phyloP scores from a whole-genome alignment of 306 rosid genomes.

The Crataegus laevigata region DNA sequence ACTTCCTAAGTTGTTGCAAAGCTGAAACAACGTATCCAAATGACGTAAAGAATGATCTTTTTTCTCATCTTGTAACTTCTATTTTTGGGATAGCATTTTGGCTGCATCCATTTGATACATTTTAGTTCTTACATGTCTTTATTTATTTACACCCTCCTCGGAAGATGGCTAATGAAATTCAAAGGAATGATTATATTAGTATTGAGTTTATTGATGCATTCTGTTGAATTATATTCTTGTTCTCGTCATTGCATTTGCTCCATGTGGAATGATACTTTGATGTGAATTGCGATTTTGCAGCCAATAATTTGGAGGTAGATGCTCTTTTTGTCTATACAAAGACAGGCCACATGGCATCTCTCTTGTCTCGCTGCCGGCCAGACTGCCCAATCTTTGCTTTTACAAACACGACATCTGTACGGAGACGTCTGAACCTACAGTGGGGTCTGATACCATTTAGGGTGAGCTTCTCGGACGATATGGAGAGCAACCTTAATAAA shows the following conservation, averaged over 20 bases:
- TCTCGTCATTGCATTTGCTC: neutral
- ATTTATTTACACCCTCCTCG: neutral
- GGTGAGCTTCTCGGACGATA: slow-evolving; percentile 81
- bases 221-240: neutral
- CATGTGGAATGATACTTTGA: neutral
- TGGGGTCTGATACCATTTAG: slow-evolving; percentile 99
- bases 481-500: slow-evolving; percentile 92
- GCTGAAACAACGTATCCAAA: neutral
- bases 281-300: slow-evolving; percentile 43
- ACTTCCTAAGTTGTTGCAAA: neutral
- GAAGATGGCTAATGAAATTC: neutral
- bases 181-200: neutral
- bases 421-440: slow-evolving; percentile 88
- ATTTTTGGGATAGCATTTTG: neutral
- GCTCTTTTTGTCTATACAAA: slow-evolving; percentile 89
- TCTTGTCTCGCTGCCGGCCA: slow-evolving; percentile 92
- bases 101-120: neutral
- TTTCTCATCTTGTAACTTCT: neutral
- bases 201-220: neutral
- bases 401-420: slow-evolving; percentile 64
- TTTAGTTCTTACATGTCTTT: neutral
- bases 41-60: neutral
- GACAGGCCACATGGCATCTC: slow-evolving; percentile 95
- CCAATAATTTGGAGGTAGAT: slow-evolving; percentile 88
- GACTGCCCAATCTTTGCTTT: slow-evolving; percentile 98